Evolutionary conservation across 202 grass and related monocot genomes (phyloP), one percentile per base, ranked within the genome.

Genomic region (Eragrostis tef): DNA sequence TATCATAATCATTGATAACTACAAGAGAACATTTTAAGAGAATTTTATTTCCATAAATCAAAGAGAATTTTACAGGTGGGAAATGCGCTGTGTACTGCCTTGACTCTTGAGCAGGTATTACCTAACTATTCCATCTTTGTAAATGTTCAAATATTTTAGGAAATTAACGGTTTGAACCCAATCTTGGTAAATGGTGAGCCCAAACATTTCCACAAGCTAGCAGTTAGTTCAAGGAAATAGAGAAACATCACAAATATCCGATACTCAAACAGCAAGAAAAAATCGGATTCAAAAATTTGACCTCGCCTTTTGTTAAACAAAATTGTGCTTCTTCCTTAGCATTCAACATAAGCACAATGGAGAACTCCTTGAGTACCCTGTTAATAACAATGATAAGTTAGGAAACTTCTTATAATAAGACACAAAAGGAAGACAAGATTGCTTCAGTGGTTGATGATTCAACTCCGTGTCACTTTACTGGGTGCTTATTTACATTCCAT

Each of bases 291-390:
- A 9, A 65, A 89, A 79, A 87, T 16, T 10, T 42, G 77, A 94
- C 94, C 94, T 98, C 86, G 50, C 47, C 61, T 82, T 78, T 80
- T 75, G 82, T 84, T 67, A 89, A 79, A 61, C 61, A 76, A 74
- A 71, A 83, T 53, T 83, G 46, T 75, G 90, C 42, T 56, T 78
- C 42, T 61, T 75, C 75, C 54, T 64, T 79, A 78, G 36, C 45
- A 48, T 75, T 58, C 15, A 75, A 14, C 25, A 34, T 61, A 44
- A 98, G 57, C 74, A 94, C 77, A 34, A 46, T 72, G 48, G 90
- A 98, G 64, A 94, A 93, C 64, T 94, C 94, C 67, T 86, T 91
- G 75, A 98, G 49, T 76, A 90, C 84, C 88, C 94, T 97, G 89
- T 81, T 68, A 81, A 77, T 64, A 71, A 49, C 15, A 88, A 36